Base-by-base conservation (phyloP, 331 rosid species). In the Pyrus hybrid region DNA sequence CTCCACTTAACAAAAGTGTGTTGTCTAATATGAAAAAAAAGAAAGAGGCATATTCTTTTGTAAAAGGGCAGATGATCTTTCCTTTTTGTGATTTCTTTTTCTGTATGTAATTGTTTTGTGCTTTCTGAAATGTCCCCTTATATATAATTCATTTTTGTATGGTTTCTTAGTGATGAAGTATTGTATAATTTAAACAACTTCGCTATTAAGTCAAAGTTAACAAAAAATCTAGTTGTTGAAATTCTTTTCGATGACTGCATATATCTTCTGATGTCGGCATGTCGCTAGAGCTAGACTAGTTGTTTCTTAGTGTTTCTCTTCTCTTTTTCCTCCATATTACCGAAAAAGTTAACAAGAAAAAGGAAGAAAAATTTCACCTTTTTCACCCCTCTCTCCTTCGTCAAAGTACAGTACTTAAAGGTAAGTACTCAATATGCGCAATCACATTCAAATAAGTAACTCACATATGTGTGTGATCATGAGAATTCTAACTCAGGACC, bases 1-100 rank as follows among this genome's bases (percentile, higher is more conserved):
- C 71, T 67, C 83, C 88, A 83, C 83, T 83, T 63, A 30, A 68
- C 70, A 80, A 85, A 83, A 70, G 43, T 80, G 75, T 63, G 70
- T 66, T 70, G 70, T 11, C 47, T 41, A 41, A 32, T 54, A 67
- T 56, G 58, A 67, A 68, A 51, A n/a, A 45, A 67, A 60, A 63
- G 75, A 53, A 23, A 13, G 26, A 57, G 56, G 80, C 71, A 80
- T 80, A 76, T 83, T 86, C 83, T 77, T 78, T 12, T 67, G 70
- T 82, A 37, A 83, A 83, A 83, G 82, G 20, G 81, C 11, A 76
- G 47, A 26, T 41, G 26, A 85, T 26, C 68, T 66, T 35, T 8
- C 18, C 45, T 18, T 64, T 64, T 20, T 64, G 13, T 30, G 22
- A 10, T 3, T 41, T 41, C 47, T n/a, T n/a, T 8, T 33, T 33